A percentile compares a stretch with the other conserved stretches of the same genome.
phyloP scores from a whole-genome alignment of 768 basidiomycete species.

The Hygrocybe coccinea region DNA sequence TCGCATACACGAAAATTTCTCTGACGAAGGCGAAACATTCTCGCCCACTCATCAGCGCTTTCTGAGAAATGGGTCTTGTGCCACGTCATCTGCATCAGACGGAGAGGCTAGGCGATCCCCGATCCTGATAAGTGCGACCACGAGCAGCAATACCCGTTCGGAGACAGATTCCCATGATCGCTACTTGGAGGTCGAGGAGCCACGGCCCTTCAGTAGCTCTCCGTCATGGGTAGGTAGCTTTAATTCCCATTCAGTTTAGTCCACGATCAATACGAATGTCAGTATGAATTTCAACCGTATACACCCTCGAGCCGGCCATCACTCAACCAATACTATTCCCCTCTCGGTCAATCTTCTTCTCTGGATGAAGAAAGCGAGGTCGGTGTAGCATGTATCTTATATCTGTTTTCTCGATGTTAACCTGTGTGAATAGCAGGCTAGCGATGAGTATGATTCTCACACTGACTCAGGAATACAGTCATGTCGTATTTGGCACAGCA shows the following conservation, averaged over 20 bases:
- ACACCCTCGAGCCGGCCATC: not conserved
- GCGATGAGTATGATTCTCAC: not conserved
- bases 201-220: not conserved
- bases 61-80: not conserved
- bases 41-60: not conserved
- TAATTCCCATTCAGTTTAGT: too few relatives aligned
- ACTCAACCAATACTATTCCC: too few relatives aligned
- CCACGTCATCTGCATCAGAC: not conserved
- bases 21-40: not conserved
- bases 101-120: not conserved
- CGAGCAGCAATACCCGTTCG: not conserved
- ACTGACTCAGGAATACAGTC: not conserved
- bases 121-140: not conserved
- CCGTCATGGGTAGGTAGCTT: not conserved
- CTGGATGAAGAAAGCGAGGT: too few relatives aligned
- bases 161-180: not conserved
- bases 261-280: not conserved
- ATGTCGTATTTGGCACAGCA: not conserved
- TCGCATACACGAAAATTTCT: conserved; percentile 1
- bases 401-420: not conserved
- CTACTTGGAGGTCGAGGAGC: not conserved
- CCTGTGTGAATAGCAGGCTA: not conserved
- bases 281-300: not conserved
- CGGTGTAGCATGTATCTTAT: too few relatives aligned
- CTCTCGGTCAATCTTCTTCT: too few relatives aligned